These are phyloP conservation scores for Cercospora canescens DNA, from an alignment of 2,329 filamentous ascomycete genomes.

Conservation along the genomic window DNA sequence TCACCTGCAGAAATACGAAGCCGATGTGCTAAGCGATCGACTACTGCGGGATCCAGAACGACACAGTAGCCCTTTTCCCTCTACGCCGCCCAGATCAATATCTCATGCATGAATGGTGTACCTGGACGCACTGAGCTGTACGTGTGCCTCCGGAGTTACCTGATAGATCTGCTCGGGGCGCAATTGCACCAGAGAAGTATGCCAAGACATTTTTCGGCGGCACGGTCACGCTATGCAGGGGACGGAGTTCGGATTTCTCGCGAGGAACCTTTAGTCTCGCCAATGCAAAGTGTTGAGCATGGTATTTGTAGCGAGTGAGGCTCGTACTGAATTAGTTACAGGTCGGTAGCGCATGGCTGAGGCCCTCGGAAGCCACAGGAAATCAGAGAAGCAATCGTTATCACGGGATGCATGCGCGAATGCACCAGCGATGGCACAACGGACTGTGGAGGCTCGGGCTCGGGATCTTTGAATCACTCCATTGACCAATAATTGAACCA, in stretches of 20 bases:
- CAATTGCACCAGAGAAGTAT: background rate
- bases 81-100: too few species aligned
- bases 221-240: background rate
- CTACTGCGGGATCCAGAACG: background rate
- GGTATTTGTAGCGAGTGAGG: background rate
- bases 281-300: background rate
- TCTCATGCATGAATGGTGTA: too few species aligned
- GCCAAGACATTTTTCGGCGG: background rate
- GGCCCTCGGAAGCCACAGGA: background rate
- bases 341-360: background rate
- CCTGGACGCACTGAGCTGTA: too few species aligned
- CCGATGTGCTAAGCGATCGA: background rate
- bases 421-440: background rate
- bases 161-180: background rate
- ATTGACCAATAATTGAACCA: background rate
- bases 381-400: background rate
- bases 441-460: background rate
- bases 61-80: too few species aligned
- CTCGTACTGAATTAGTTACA: background rate
- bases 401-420: background rate
- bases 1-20: background rate
- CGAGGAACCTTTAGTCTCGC: background rate
- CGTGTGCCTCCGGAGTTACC: too few species aligned
- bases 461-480: background rate
- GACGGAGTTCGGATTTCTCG: background rate